These are phyloP conservation scores for Spatholobus suberectus DNA, from an alignment of 306 rosid species.

Conservation along the genomic window DNA sequence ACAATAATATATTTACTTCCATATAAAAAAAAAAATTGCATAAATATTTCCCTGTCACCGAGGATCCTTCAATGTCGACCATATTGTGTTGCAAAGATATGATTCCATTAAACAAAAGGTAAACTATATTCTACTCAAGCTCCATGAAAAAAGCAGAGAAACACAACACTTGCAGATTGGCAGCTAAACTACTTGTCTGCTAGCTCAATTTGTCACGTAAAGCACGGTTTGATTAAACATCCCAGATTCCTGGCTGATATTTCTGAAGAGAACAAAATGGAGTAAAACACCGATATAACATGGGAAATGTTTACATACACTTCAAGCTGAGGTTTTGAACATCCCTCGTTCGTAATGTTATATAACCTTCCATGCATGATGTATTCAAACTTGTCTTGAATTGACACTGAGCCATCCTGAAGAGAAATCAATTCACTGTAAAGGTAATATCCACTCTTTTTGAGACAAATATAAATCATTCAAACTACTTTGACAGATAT, in stretches of 20 bases:
- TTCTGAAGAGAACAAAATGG: not conserved
- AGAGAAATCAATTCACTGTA: constrained; percentile 38
- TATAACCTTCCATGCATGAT: constrained; percentile 87
- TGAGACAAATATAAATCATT: constrained; percentile 10
- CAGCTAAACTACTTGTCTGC: not conserved
- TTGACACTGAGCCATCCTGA: constrained; percentile 75
- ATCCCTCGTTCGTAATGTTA: constrained; percentile 58
- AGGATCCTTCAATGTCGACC: not conserved
- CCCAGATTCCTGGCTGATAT: not conserved
- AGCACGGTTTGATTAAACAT: constrained; percentile 3
- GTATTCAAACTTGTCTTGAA: constrained; percentile 90
- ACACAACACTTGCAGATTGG: not conserved
- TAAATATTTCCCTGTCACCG: not conserved
- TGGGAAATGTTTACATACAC: constrained; percentile 64
- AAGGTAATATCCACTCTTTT: constrained; percentile 16
- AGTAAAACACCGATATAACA: not conserved
- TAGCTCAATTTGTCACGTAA: not conserved
- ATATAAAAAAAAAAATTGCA: not conserved
- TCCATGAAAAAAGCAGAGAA: constrained; percentile 1
- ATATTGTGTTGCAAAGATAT: not conserved
- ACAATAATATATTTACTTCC: not conserved
- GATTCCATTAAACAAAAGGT: not conserved
- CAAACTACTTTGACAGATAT: constrained; percentile 16
- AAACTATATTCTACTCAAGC: not conserved
- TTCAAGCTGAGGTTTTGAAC: constrained; percentile 52